These are phyloP conservation scores for Endocarpon pusillum DNA, from an alignment of 495 filamentous ascomycete species.

Conservation along the genomic window DNA sequence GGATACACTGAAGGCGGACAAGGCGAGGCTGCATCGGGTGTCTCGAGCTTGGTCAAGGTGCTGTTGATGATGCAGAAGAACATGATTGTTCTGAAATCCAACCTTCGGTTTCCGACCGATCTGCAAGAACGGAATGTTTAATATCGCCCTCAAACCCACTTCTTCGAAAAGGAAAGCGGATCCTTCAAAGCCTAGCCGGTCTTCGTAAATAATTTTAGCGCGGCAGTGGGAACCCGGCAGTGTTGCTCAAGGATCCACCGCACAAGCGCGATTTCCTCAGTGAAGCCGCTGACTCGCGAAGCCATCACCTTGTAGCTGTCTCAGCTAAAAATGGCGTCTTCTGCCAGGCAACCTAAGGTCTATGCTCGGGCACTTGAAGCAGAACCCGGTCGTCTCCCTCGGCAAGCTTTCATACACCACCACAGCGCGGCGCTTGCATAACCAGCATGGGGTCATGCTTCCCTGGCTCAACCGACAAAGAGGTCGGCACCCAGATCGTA, in stretches of 20 bases:
- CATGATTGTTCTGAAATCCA: conserved; percentile 37
- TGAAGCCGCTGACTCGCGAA: conserved; percentile 27
- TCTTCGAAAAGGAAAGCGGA: conserved; percentile 9
- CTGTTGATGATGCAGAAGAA: conserved; percentile 58
- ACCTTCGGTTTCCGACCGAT: conserved; percentile 30
- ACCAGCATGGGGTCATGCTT: conserved; percentile 44
- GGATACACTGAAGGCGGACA: too few species aligned
- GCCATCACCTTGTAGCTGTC: conserved; percentile 35
- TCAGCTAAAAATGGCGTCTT: conserved; percentile 30
- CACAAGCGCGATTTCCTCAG: conserved; percentile 12
- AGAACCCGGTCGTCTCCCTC: conserved; percentile 29
- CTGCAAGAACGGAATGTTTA: conserved; percentile 42
- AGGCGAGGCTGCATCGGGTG: conserved; percentile 61
- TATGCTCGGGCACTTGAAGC: conserved; percentile 26
- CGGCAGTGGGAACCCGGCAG: conserved; percentile 50
- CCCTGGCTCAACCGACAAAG: conserved; percentile 22
- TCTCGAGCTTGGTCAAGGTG: conserved; percentile 61
- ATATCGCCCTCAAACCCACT: conserved; percentile 14
- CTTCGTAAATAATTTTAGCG: conserved; percentile 57
- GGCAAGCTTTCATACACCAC: conserved; percentile 44
- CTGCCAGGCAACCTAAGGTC: conserved; percentile 12
- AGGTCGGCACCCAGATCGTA: conserved; percentile 10
- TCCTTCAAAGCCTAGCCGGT: conserved; percentile 24
- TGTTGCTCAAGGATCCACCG: conserved; percentile 40
- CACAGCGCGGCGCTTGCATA: conserved; percentile 45